Percentiles rank a stretch among this genome's conserved stretches.
Evolutionary conservation across 192 early-diverging fungal species (phyloP).

Genomic region (Umbelopsis sp.): DNA sequence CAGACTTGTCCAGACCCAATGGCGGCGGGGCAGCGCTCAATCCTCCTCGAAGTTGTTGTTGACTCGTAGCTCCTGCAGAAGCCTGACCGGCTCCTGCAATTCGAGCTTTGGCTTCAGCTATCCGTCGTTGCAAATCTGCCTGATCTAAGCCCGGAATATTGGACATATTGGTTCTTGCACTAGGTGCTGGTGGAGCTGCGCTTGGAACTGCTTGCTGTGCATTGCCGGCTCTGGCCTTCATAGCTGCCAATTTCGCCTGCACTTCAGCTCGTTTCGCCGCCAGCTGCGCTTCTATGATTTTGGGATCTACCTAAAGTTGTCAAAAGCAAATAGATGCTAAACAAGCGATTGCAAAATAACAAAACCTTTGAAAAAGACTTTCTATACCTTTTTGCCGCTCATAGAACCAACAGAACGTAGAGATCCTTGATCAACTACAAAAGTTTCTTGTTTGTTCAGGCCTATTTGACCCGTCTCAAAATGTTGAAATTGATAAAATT

Average conservation of each 20-base stretch:
- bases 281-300: constrained; percentile 18
- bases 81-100: constrained; percentile 1
- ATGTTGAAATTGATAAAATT: no score
- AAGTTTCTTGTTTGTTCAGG: no score
- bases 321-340: background rate
- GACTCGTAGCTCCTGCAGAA: constrained; percentile 17
- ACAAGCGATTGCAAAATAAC: background rate
- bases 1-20: constrained; percentile 49
- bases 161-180: constrained; percentile 31
- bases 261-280: constrained; percentile 64
- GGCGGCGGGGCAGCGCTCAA: constrained; percentile 42
- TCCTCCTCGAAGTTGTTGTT: constrained; percentile 39
- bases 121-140: constrained; percentile 51
- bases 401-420: background rate
- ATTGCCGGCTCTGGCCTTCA: constrained; percentile 22
- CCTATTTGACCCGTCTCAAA: no score
- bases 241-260: constrained; percentile 61
- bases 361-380: background rate
- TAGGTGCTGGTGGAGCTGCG: constrained; percentile 25
- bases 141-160: constrained; percentile 28
- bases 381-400: background rate
- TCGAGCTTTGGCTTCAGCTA: constrained; percentile 49
- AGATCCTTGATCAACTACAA: no score
- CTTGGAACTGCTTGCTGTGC: constrained; percentile 23
- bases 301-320: no score